A percentile compares a stretch with the other conserved stretches of the same genome.
phyloP scores from a whole-genome alignment of 2,329 filamentous ascomycete genomes.

The Botrytis fabae region DNA sequence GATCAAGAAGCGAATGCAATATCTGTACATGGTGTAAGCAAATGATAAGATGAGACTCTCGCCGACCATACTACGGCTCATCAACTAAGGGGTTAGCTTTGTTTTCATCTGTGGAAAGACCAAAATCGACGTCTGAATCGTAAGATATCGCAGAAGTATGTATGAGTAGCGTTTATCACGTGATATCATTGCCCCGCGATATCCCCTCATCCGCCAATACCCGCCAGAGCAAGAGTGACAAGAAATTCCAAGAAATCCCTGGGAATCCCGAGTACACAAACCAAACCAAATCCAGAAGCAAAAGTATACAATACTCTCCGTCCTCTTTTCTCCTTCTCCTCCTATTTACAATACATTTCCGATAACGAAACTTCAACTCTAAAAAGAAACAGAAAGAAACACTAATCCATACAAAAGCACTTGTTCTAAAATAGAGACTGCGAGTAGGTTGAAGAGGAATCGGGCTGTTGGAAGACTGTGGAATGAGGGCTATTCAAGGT shows the following conservation, averaged over 20 bases:
- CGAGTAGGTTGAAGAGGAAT: no score
- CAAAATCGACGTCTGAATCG: background rate
- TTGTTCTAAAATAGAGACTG: no score
- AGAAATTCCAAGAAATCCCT: background rate
- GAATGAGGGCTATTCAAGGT: no score
- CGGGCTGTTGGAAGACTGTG: no score
- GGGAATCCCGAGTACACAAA: no score
- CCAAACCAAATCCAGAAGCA: no score
- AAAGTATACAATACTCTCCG: no score
- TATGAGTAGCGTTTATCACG: accelerated
- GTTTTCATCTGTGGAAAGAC: background rate
- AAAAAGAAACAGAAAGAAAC: no score
- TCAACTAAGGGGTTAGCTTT: accelerated
- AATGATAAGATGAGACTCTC: background rate
- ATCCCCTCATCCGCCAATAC: background rate
- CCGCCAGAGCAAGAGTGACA: background rate
- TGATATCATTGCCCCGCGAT: accelerated
- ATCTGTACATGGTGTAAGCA: background rate
- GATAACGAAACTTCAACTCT: no score
- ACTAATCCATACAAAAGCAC: no score
- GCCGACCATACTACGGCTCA: background rate
- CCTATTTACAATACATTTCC: no score
- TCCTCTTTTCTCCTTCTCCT: no score
- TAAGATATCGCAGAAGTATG: background rate
- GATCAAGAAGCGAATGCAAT: background rate